Evolutionary conservation across 2,329 filamentous ascomycete species (phyloP).

Genomic region (Zalaria obscura): DNA sequence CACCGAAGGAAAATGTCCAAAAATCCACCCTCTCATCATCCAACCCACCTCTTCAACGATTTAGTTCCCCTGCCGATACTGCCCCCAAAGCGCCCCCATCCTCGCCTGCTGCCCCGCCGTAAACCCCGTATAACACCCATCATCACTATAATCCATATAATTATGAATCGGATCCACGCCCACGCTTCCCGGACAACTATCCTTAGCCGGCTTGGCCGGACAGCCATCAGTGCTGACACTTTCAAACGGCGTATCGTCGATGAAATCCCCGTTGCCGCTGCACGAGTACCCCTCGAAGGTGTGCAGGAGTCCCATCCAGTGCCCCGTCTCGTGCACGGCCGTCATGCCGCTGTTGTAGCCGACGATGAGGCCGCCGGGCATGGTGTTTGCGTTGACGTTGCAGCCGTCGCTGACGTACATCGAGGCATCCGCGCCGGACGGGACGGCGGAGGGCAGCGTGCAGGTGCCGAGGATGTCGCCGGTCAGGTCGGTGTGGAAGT

Average conservation of each 20-base stretch:
- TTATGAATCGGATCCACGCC: slow-evolving; percentile 41
- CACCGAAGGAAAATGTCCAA: too few species aligned
- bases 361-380: slow-evolving; percentile 35
- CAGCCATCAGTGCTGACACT: slow-evolving; percentile 38
- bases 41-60: background rate
- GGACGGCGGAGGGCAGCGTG: slow-evolving; percentile 30
- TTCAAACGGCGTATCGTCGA: slow-evolving; percentile 29
- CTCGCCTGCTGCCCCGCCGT: slow-evolving; percentile 34
- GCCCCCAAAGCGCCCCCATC: slow-evolving; percentile 38
- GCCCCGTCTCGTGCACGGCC: slow-evolving; percentile 33
- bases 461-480: slow-evolving; percentile 39
- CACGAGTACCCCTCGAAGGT: slow-evolving; percentile 32
- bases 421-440: slow-evolving; percentile 21
- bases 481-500: slow-evolving; percentile 42
- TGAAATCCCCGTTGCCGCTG: slow-evolving; percentile 29
- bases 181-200: slow-evolving; percentile 39
- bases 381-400: slow-evolving; percentile 41
- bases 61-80: slow-evolving; percentile 24
- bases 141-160: slow-evolving; percentile 46
- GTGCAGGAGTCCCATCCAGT: slow-evolving; percentile 33
- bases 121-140: slow-evolving; percentile 41
- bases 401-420: slow-evolving; percentile 40
- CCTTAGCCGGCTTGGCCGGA: slow-evolving; percentile 31
- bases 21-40: too few species aligned
- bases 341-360: slow-evolving; percentile 37